A percentile compares a stretch with the other conserved stretches of the same genome.
These are phyloP conservation scores for Candida dendrica DNA, from an alignment of 805 yeast species.

Conservation along the genomic window DNA sequence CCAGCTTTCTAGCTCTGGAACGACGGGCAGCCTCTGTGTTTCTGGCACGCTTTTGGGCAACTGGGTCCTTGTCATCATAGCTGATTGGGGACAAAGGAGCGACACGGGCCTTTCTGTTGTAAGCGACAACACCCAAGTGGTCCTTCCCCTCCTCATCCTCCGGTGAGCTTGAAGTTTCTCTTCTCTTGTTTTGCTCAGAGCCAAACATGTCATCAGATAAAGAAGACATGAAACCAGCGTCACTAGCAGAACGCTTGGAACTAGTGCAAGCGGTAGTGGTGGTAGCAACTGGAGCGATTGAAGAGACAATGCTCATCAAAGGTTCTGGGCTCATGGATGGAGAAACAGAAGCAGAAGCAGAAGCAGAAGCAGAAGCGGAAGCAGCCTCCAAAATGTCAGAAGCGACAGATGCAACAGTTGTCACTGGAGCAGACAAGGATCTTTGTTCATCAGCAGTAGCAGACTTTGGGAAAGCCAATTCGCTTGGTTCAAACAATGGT, in stretches of 20 bases:
- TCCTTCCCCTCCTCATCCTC: slow-evolving; percentile 46
- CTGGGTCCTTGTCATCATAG: slow-evolving; percentile 53
- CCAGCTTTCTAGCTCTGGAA: slow-evolving; percentile 88
- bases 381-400: slow-evolving; percentile 6
- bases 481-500: slow-evolving; percentile 44
- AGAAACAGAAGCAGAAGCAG: slow-evolving; percentile 1
- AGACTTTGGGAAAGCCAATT: slow-evolving; percentile 10
- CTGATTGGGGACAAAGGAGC: slow-evolving; percentile 65
- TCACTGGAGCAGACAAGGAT: slow-evolving; percentile 13
- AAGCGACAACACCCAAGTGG: slow-evolving; percentile 67
- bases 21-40: slow-evolving; percentile 96
- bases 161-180: slow-evolving; percentile 5
- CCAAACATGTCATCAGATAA: slow-evolving; percentile 7
- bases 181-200: slow-evolving; percentile 7
- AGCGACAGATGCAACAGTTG: slow-evolving; percentile 22
- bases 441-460: background rate
- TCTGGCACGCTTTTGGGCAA: slow-evolving; percentile 82
- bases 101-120: slow-evolving; percentile 70
- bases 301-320: slow-evolving; percentile 1
- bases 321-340: background rate
- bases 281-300: slow-evolving; percentile 2
- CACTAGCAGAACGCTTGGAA: slow-evolving; percentile 17
- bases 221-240: slow-evolving; percentile 13
- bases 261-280: slow-evolving; percentile 3
- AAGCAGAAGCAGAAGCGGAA: slow-evolving; percentile 1